These are phyloP conservation scores for Komagataella mondaviorum DNA, from an alignment of 805 yeast species.

Conservation along the genomic window DNA sequence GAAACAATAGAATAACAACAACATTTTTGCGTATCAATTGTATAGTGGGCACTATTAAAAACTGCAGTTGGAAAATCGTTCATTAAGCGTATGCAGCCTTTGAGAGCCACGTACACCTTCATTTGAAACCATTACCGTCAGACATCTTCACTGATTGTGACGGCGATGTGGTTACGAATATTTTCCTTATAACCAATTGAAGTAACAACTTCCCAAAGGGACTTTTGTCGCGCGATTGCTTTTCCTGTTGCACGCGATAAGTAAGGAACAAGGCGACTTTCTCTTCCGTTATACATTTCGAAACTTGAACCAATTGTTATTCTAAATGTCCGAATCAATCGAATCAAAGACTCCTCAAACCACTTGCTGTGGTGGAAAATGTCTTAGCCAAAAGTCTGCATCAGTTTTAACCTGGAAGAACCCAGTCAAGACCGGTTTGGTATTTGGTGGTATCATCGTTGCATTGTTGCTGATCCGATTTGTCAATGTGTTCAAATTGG, in stretches of 20 bases:
- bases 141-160: not conserved
- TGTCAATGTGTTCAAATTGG: constrained; percentile 46
- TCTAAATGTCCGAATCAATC: not conserved
- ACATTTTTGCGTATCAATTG: not conserved
- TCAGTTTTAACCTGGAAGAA: constrained; percentile 57
- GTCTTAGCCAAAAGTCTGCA: constrained; percentile 12
- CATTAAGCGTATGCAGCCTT: not conserved
- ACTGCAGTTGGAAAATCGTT: not conserved
- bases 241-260: not conserved
- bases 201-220: not conserved
- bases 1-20: not conserved
- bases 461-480: constrained; percentile 44
- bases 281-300: not conserved
- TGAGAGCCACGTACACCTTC: not conserved
- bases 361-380: constrained; percentile 17
- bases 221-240: not conserved
- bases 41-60: not conserved
- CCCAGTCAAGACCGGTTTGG: constrained; percentile 66
- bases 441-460: constrained; percentile 50
- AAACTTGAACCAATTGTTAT: not conserved
- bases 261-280: not conserved
- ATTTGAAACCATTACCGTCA: not conserved
- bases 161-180: too few species aligned
- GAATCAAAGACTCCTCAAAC: constrained; percentile 2
- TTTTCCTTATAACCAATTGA: not conserved